Conservation (phyloP, 192 early-diverging fungal species). For the Dispira simplex region DNA sequence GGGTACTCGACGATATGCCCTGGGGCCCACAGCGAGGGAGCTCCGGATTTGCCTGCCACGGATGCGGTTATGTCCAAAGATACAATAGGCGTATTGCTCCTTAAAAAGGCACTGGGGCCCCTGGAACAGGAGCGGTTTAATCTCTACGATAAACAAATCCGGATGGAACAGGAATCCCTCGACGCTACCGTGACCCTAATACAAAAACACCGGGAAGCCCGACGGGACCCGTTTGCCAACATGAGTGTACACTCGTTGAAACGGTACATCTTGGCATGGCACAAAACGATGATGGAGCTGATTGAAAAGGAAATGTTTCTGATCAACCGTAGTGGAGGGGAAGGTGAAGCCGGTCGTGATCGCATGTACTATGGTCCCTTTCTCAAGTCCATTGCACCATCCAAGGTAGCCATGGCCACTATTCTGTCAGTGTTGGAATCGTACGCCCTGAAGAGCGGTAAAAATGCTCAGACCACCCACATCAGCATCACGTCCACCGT, state of each 20-base stretch:
- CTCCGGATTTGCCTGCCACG: conserved; percentile 1
- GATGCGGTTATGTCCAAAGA: conserved; percentile 24
- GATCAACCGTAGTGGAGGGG: conserved; percentile 15
- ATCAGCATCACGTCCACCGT: conserved; percentile 39
- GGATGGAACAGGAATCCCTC: conserved; percentile 69
- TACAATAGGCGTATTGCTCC: conserved; percentile 57
- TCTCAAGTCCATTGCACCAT: conserved; percentile 42
- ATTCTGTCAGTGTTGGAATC: conserved; percentile 30
- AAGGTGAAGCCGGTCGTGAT: conserved; percentile 26
- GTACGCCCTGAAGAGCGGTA: not conserved
- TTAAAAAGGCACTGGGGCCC: conserved; percentile 50
- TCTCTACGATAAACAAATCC: conserved; percentile 56
- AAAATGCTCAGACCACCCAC: conserved; percentile 26
- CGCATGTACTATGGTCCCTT: conserved; percentile 42
- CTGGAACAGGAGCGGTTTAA: conserved; percentile 33
- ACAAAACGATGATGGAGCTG: conserved; percentile 43
- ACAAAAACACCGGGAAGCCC: conserved; percentile 34
- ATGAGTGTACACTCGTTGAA: conserved; percentile 35
- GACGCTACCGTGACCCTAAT: conserved; percentile 53
- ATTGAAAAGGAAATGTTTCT: conserved; percentile 53
- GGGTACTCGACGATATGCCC: conserved; percentile 16
- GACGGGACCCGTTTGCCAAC: conserved; percentile 36
- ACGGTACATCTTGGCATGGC: conserved; percentile 55
- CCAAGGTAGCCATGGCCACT: conserved; percentile 66
- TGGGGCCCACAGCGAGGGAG: conserved; percentile 13